Evolutionary conservation across 179 eudicot species (phyloP), one percentile per base, ranked within the genome.

Genomic region (Patellifolia procumbens): DNA sequence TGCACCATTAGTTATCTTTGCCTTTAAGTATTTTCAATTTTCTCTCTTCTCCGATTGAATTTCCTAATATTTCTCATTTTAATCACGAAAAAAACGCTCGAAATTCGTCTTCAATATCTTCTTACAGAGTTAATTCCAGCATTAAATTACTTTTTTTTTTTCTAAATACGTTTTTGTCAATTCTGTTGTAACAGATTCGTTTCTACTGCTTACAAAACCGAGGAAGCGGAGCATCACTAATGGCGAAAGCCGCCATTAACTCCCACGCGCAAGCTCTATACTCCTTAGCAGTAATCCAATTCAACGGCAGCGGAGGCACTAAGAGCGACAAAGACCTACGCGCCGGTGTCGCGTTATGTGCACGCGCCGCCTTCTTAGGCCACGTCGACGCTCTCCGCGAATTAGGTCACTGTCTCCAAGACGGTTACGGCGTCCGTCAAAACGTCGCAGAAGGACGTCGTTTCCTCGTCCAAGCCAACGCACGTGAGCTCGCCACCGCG

Each of bases 381-480:
- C 91, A 89, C 83, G 76, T 88, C 74, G 91, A 89, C 74, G 87
- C 89, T 0, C 69, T 89, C 22, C 87, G 93, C 2, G 93, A 89
- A 83, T 88, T 89, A 3, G 93, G 93, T 9, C 93, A 89, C 81
- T 89, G 91, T 55, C 83, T 89, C 2, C 93, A 89, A 56, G 93
- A 89, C 81, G 93, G 93, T 16, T 89, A 88, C 65, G 93, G 93
- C 56, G 85, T 88, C 39, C 85, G 83, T 5, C 85, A 78, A 31
- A 85, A 83, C 79, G 58, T 89, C 22, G 74, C 73, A 6, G 85
- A 81, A 22, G 93, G 93, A 0, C 87, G 89, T 5, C 88, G 89
- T 0, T 88, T 89, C 28, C 86, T 89, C 6, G 85, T 88, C 43
- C 89, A 81, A 31, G 93, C 93, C 12, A 89, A 89, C 83, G 88